Base-by-base conservation (phyloP, 2,329 filamentous ascomycete species). In the Colletotrichum falcatum region DNA sequence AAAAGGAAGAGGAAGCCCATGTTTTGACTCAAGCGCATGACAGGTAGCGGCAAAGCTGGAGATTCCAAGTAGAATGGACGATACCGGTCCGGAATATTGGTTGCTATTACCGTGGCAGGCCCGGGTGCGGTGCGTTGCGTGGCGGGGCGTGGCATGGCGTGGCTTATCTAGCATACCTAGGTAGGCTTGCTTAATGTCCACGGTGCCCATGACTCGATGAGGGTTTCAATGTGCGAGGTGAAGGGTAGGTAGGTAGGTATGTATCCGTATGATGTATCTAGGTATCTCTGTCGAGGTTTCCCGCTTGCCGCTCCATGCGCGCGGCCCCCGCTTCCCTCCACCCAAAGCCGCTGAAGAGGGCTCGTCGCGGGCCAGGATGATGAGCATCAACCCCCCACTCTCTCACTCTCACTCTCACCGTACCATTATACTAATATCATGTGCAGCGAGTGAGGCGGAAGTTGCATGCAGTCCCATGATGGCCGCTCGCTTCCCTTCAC, bases 21-120 rank as follows among this genome's bases (percentile, higher is more conserved):
- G 51, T 16, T 48, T 71, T 63, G 65, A 68, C 68, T 68, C 68
- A 54, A 42, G 68, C 68, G 59, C 64, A 71, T 68, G 68, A 68
- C 58, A 55, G n/a, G n/a, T n/a, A n/a, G 64, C 59, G 33, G 46
- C 20, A 56, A 66, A 66, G 56, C 55, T 53, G 64, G 51, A 46
- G 58, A 59, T 37, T 68, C 37, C 65, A 26, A 51, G 56, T 26
- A 42, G 49, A 66, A 66, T 70, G 26, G 53, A 61, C 66, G 37
- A 54, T 39, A 23, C 44, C 44, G 9, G 44, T 23, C 44, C 20
- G 44, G 9, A 12, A 12, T 46, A 59, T 48, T 55, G 53, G 68
- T 30, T 54, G 58, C n/a, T 59, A 44, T 49, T 49, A 46, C 30
- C 30, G 58, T 62, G 64, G 63, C n/a, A 61, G 44, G 26, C 16